Evolutionary conservation across 1,284 basidiomycete species (phyloP).

Genomic region (Moesziomyces sp.): DNA sequence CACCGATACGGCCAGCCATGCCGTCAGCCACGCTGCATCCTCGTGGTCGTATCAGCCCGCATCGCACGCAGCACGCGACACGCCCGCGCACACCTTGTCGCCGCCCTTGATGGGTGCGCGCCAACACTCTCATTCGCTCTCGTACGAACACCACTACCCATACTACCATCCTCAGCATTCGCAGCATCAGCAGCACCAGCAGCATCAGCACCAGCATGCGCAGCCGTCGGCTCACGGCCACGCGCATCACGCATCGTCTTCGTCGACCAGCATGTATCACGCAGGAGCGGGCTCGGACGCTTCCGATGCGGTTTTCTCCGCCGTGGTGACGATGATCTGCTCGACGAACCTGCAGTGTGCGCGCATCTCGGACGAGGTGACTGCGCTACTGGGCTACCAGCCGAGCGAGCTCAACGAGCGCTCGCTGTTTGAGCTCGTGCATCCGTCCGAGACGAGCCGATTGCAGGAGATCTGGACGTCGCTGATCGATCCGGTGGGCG

Average conservation of each 20-base stretch:
- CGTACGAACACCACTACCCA: conserved; percentile 25
- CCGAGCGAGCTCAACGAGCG: conserved; percentile 46
- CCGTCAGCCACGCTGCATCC: conserved; percentile 5
- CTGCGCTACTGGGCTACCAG: conserved; percentile 45
- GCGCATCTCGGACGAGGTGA: conserved; percentile 49
- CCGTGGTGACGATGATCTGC: conserved; percentile 53
- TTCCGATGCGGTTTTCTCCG: conserved; percentile 22
- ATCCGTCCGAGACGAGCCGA: conserved; percentile 45
- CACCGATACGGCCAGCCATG: conserved; percentile 7
- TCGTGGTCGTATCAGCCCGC: conserved; percentile 24
- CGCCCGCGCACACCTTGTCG: conserved; percentile 4
- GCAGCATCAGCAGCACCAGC: conserved; percentile 8
- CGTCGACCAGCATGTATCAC: conserved; percentile 1
- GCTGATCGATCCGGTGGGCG: conserved; percentile 51
- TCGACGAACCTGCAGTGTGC: conserved; percentile 54
- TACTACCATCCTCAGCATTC: conserved; percentile 9
- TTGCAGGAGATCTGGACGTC: conserved; percentile 47
- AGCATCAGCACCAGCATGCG: conserved; percentile 9
- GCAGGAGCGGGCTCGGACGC: conserved; percentile 8
- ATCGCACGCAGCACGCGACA: conserved; percentile 7
- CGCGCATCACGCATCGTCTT: conserved; percentile 9
- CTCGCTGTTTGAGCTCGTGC: conserved; percentile 51
- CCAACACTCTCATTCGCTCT: conserved; percentile 26
- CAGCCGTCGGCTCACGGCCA: conserved; percentile 11
- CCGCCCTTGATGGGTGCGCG: conserved; percentile 11